These are phyloP conservation scores for Lentinula edodes DNA, from an alignment of 768 basidiomycete genomes.

Conservation along the genomic window DNA sequence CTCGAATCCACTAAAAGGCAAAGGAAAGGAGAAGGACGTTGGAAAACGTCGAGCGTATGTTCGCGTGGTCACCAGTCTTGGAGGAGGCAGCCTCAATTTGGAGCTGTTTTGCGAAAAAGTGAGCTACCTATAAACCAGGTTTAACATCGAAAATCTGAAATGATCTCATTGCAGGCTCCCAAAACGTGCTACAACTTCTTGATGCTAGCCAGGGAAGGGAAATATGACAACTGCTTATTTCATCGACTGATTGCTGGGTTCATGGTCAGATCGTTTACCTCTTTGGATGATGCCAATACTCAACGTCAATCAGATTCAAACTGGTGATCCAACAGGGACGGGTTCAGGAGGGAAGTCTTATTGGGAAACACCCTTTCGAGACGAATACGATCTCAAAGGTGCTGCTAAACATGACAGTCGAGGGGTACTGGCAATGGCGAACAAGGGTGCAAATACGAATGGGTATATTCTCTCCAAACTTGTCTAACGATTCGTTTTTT, in stretches of 20 bases:
- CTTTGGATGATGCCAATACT: not conserved
- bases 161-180: conserved; percentile 58
- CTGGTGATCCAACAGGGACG: conserved; percentile 95
- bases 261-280: conserved; percentile 54
- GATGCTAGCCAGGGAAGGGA: conserved; percentile 85
- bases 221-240: conserved; percentile 87
- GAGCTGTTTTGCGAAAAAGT: conserved; percentile 90
- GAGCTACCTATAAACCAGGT: not conserved
- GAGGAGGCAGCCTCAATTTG: conserved; percentile 76
- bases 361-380: conserved; percentile 96
- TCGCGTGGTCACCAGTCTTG: conserved; percentile 89
- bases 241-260: conserved; percentile 93
- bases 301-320: conserved; percentile 59
- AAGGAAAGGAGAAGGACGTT: conserved; percentile 90
- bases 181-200: conserved; percentile 99
- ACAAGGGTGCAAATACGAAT: conserved; percentile 88
- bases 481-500: not conserved
- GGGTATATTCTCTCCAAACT: conserved; percentile 38
- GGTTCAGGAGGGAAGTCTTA: conserved; percentile 88
- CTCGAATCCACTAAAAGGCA: conserved; percentile 70
- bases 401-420: conserved; percentile 85
- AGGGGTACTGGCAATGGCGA: conserved; percentile 92
- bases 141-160: not conserved
- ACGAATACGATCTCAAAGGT: conserved; percentile 85
- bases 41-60: conserved; percentile 92